Evolutionary conservation across 257 asterid genomes (phyloP), one percentile per base, ranked within the genome.

Genomic region (Fraxinus anomala): DNA sequence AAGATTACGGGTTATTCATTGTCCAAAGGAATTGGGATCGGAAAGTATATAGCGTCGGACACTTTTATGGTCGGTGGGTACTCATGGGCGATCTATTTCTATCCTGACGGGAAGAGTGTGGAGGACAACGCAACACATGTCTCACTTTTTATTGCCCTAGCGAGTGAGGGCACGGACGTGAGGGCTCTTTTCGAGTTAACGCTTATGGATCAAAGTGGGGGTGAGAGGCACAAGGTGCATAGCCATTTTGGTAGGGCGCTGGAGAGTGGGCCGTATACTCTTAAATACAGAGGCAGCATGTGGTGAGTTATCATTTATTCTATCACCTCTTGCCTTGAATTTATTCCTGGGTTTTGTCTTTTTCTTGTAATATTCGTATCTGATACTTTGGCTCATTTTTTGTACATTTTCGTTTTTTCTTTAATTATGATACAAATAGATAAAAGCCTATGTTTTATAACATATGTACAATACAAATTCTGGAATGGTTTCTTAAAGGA

Each of bases 261-360:
- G 86, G 99, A 95, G 88, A 90, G 91, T 75, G 99, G 99, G 13
- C 99, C 99, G 0, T 95, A 95, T 59, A 82, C 98, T 7, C 92
- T 95, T 40, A 95, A 93, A 87, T 93, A 90, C 85, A 81, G 97
- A 23, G 98, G 99, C 85, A 95, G 99, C 87, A 91, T 93, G 97
- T 95, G 99, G 99, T 94, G 81, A 80, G 92, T 91, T 82, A 70
- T 74, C 76, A 67, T 51, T 47, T 68, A 40, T 74, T 79, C 21
- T 51, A 26, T 72, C 0, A 28, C 42, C 36, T 23, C 34, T 73
- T 81, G 70, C 74, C 54, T 67, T n/a, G 56, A 37, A 26, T 26
- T 26, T 26, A 26, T 26, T 26, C 28, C 28, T 26, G 28, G 28
- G 28, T 26, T 26, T 26, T 26, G 28, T 26, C 28, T 26, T 26